Conservation (phyloP, 2,329 filamentous ascomycete species). For the Seiridium unicorne region DNA sequence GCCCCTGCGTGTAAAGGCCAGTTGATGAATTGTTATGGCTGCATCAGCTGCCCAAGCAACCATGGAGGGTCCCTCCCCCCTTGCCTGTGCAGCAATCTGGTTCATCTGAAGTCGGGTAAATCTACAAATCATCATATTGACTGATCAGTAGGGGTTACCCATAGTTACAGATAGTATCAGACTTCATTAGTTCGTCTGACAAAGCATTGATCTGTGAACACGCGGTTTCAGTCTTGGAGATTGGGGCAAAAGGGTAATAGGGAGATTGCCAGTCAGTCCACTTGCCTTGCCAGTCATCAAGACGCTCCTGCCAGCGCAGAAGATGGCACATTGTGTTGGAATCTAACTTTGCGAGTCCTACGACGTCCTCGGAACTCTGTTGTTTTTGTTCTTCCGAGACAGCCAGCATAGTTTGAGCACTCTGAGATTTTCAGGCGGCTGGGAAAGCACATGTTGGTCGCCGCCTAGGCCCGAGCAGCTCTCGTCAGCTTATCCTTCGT, state of each 20-base stretch:
- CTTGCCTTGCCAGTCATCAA: slow-evolving; percentile 14
- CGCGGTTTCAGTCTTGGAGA: slow-evolving; percentile 17
- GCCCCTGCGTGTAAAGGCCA: too few species aligned
- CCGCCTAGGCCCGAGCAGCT: neutral
- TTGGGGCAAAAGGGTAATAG: slow-evolving; percentile 20
- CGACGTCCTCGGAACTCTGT: neutral
- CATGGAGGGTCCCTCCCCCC: slow-evolving; percentile 15
- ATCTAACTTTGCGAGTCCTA: neutral
- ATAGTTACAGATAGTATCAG: neutral
- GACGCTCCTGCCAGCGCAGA: slow-evolving; percentile 12
- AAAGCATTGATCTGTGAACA: slow-evolving; percentile 4
- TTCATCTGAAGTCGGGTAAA: slow-evolving; percentile 20
- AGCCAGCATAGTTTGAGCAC: neutral
- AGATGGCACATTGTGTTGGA: neutral
- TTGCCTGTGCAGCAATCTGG: slow-evolving; percentile 15
- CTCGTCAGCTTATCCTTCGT: neutral
- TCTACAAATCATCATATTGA: neutral
- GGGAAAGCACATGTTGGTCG: neutral
- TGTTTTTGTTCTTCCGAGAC: neutral
- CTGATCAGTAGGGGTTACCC: neutral
- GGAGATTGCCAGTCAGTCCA: slow-evolving; percentile 11
- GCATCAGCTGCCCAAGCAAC: slow-evolving; percentile 11
- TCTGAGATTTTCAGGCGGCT: neutral
- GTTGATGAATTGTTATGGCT: slow-evolving; percentile 13
- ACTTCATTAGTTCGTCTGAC: slow-evolving; percentile 5